Evolutionary conservation across 768 basidiomycete species (phyloP).

Genomic region (Boletus reticulatus): DNA sequence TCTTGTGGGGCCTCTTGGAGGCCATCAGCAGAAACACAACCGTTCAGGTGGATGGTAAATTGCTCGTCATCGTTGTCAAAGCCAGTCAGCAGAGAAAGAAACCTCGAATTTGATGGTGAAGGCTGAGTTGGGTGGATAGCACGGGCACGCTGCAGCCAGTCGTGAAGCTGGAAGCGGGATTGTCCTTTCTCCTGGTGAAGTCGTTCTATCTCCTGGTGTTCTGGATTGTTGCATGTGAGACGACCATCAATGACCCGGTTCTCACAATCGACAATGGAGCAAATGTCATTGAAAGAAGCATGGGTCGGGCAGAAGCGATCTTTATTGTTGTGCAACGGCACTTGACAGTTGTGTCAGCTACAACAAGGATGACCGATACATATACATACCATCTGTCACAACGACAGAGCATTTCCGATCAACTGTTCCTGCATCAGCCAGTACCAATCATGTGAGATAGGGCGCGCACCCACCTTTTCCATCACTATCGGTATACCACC

Average conservation of each 20-base stretch:
- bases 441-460: too few relatives aligned
- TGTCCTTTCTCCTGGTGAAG: not conserved
- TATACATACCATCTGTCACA: too few relatives aligned
- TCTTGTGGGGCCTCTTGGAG: too few relatives aligned
- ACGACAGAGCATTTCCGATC: not conserved
- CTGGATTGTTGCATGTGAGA: not conserved
- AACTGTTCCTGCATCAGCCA: not conserved
- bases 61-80: too few relatives aligned
- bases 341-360: not conserved
- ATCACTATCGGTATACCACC: not conserved
- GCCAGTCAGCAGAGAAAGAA: too few relatives aligned
- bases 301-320: not conserved
- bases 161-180: constrained; percentile 2
- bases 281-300: rapidly evolving
- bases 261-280: not conserved
- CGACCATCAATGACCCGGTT: not conserved
- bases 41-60: too few relatives aligned
- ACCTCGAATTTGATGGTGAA: too few relatives aligned
- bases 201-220: not conserved
- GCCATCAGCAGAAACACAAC: too few relatives aligned
- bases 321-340: not conserved
- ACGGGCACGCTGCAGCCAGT: not conserved
- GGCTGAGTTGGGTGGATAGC: not conserved
- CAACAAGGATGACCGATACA: not conserved
- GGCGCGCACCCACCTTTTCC: not conserved